A percentile compares a stretch with the other conserved stretches of the same genome.
Evolutionary conservation across 306 rosid species (phyloP).

Genomic region (Citrullus amarus): DNA sequence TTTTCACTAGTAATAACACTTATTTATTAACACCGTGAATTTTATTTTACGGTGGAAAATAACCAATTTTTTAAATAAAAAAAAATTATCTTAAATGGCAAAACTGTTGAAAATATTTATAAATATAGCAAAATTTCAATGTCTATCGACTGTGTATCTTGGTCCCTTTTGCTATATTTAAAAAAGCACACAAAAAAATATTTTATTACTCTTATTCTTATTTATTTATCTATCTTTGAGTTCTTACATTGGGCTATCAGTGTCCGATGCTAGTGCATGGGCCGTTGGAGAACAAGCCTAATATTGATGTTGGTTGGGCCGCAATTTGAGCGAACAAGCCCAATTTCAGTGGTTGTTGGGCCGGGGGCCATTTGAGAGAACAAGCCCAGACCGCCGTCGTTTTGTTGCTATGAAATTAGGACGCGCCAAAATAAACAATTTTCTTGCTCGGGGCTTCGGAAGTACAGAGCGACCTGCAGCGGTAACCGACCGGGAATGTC

Average conservation of each 20-base stretch:
- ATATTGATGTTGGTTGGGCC: neutral
- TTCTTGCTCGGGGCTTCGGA: neutral
- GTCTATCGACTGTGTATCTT: no score
- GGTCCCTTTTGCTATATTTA: no score
- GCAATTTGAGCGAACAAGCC: neutral
- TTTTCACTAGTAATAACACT: neutral
- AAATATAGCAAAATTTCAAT: no score
- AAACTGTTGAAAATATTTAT: no score
- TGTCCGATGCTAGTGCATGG: neutral
- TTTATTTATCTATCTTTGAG: neutral
- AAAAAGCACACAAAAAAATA: no score
- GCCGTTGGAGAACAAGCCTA: neutral
- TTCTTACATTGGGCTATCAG: neutral
- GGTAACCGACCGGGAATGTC: conserved; percentile 28
- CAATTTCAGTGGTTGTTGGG: neutral
- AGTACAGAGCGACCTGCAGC: neutral
- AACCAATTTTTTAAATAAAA: no score
- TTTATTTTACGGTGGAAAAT: neutral
- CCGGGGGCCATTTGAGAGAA: neutral
- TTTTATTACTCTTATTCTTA: no score
- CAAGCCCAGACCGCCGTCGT: neutral
- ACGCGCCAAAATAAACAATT: neutral
- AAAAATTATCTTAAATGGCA: no score
- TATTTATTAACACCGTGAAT: neutral
- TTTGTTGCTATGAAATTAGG: neutral